Base-by-base conservation (phyloP, 768 basidiomycete species). In the Hydnomerulius pinastri region DNA sequence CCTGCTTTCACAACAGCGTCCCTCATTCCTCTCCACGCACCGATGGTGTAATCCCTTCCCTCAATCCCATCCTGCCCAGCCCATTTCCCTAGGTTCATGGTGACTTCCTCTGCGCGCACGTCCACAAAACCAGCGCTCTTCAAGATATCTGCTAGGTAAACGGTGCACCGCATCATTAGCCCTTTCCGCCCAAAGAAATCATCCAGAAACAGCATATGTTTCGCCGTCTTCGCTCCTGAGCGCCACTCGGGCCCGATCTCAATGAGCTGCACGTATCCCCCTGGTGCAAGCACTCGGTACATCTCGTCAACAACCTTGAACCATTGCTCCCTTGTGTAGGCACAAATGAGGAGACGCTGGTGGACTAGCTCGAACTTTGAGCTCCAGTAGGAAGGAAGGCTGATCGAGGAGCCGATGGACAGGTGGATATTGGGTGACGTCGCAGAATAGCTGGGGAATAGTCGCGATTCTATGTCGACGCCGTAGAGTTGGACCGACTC, bases 231-330 rank as follows among this genome's bases (percentile, higher is more conserved):
- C 1, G 44, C 27, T 4, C 62, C 59, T 1, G 57, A 56, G 0
- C 27, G 6, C 54, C 49, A 61, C 17, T 57, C 53, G 29, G 59
- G 51, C 2, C 57, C 57, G n/a, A 29, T 40, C 40, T 73, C 70
- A 25, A 64, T 49, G n/a, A 72, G 52, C 35, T 73, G 71, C 2
- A 57, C 58, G 24, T 61, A 69, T 4, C 71, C 71, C 2, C 71
- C 69, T 0, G 69, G 70, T 2, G 12, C 49, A 29, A 73, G 61
- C 1, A 70, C 67, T 4, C 71, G 59, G 39, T 56, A 61, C 7
- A 71, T 63, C 28, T 69, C 71, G 3, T 45, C 21, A 12, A 70
- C 48, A 5, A 38, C 56, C 0, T 45, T 27, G 5, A 21, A 43
- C 72, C 72, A 73, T 12, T 72, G 62, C 2, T 56, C 56, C 7